phyloP scores from a whole-genome alignment of 495 filamentous ascomycete genomes.

The Neurospora sp. region DNA sequence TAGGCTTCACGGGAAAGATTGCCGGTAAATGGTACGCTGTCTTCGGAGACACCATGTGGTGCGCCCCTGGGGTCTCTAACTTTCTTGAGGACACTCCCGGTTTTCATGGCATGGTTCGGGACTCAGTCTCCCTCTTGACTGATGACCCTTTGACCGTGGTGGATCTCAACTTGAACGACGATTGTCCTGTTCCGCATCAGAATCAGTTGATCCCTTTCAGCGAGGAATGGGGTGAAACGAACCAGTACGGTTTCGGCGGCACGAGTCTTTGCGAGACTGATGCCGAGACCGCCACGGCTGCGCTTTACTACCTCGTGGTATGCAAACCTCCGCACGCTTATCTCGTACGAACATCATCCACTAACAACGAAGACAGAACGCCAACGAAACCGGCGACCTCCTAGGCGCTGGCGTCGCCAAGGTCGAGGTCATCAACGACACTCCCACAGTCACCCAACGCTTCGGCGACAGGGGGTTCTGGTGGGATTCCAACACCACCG shows the following conservation, averaged over 20 bases:
- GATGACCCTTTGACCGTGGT: conserved; percentile 22
- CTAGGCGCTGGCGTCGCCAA: conserved; percentile 25
- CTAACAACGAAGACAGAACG: conserved; percentile 14
- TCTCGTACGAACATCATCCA: neutral
- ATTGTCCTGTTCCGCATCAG: conserved; percentile 22
- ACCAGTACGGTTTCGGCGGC: conserved; percentile 24
- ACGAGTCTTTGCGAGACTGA: conserved; percentile 25
- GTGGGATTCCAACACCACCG: conserved; percentile 15
- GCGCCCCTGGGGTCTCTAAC: conserved; percentile 20
- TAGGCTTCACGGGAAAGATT: conserved; percentile 31
- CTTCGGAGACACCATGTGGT: conserved; percentile 30
- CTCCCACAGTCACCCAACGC: conserved; percentile 24
- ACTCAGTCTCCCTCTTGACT: conserved; percentile 20
- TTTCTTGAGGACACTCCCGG: conserved; percentile 12
- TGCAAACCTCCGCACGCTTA: neutral
- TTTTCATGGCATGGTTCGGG: conserved; percentile 30
- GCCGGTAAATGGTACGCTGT: conserved; percentile 28
- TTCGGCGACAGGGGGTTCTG: conserved; percentile 24
- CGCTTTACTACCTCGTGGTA: conserved; percentile 24
- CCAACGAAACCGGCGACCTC: conserved; percentile 15
- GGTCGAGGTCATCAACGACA: conserved; percentile 19
- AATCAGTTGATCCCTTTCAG: conserved; percentile 25
- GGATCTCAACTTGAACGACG: conserved; percentile 21
- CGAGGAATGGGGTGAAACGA: conserved; percentile 23
- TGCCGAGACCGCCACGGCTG: conserved; percentile 7